Evolutionary conservation across 1,284 basidiomycete genomes (phyloP), one percentile per base, ranked within the genome.

Genomic region (Trichosporon faecale): DNA sequence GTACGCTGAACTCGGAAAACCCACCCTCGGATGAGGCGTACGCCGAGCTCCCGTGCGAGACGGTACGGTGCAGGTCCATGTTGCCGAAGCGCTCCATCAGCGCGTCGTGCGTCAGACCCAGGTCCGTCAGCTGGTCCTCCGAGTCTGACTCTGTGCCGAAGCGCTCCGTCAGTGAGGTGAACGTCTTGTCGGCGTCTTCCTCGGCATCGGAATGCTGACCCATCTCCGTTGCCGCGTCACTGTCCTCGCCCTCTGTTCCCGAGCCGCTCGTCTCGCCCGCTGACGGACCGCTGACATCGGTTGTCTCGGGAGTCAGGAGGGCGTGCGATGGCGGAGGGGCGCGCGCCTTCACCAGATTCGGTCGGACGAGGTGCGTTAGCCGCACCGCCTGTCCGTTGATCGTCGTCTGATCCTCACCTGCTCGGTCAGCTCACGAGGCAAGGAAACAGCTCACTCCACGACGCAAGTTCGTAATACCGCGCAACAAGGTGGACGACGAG

Each of bases 401-500:
- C 0, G 76, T 76, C 0, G 60, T 31, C 37, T 76, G 72, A 27
- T 77, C 72, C 66, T 80, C 79, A 66, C 77, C 79, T 79, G 25
- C 21, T 6, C 23, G n/a, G 57, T 70, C 66, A 72, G 69, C 60
- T 33, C 27, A 21, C 16, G 21, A 29, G 18, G 0, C 29, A 44
- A 25, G 18, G 23, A 14, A 64, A 27, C 3, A 16, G 78, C 80
- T 76, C 70, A 80, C 82, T 82, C 79, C 81, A 84, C 21, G 81
- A 81, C 9, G 80, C 67, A 9, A 83, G 75, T 57, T 82, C 80
- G 57, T 83, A 84, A 67, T 84, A 84, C 31, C 83, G 70, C 16
- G 73, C 75, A 4, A 84, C 66, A 4, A 84, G 74, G 68, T 84
- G 83, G 1, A 83, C 76, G 11, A 84, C 78, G 27, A 83, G 70